phyloP scores from a whole-genome alignment of 2,329 filamentous ascomycete genomes.

The Scortechinia acanthostroma region DNA sequence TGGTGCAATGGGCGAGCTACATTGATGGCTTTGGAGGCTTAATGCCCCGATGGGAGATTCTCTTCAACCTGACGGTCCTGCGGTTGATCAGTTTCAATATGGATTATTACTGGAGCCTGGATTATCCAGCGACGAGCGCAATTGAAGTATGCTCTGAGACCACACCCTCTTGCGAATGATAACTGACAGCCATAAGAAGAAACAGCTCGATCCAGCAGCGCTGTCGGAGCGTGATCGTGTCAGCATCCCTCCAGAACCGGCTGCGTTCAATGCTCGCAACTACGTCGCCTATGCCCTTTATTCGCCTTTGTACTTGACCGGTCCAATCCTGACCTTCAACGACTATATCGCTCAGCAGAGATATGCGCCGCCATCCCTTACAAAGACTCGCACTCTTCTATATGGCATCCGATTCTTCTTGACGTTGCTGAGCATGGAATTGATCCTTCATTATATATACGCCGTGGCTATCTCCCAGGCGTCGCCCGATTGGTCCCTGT shows the following conservation, averaged over 20 bases:
- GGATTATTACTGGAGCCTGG: slow-evolving; percentile 88
- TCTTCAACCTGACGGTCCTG: slow-evolving; percentile 92
- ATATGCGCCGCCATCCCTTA: slow-evolving; percentile 67
- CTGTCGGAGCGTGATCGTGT: slow-evolving; percentile 86
- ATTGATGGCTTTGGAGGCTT: slow-evolving; percentile 77
- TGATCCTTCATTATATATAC: slow-evolving; percentile 86
- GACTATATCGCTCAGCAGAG: slow-evolving; percentile 87
- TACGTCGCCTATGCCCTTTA: slow-evolving; percentile 88
- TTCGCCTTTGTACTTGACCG: slow-evolving; percentile 83
- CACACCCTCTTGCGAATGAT: too few species aligned
- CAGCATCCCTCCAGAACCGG: slow-evolving; percentile 60
- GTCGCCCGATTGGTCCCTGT: slow-evolving; percentile 71
- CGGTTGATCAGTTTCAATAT: slow-evolving; percentile 93
- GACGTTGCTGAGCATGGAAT: slow-evolving; percentile 79
- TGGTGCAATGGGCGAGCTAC: slow-evolving; percentile 58
- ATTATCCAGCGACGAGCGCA: slow-evolving; percentile 53
- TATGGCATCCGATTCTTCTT: slow-evolving; percentile 80
- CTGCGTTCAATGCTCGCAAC: slow-evolving; percentile 74
- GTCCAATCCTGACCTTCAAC: slow-evolving; percentile 94
- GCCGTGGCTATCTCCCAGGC: slow-evolving; percentile 85
- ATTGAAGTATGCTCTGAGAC: slow-evolving; percentile 66
- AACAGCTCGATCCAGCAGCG: slow-evolving; percentile 80
- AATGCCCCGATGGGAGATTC: slow-evolving; percentile 87
- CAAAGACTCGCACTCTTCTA: slow-evolving; percentile 61
- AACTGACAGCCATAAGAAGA: slow-evolving; percentile 72